Base-by-base conservation (phyloP, 352 stramenopile species). In the Phytophthora litchii region DNA sequence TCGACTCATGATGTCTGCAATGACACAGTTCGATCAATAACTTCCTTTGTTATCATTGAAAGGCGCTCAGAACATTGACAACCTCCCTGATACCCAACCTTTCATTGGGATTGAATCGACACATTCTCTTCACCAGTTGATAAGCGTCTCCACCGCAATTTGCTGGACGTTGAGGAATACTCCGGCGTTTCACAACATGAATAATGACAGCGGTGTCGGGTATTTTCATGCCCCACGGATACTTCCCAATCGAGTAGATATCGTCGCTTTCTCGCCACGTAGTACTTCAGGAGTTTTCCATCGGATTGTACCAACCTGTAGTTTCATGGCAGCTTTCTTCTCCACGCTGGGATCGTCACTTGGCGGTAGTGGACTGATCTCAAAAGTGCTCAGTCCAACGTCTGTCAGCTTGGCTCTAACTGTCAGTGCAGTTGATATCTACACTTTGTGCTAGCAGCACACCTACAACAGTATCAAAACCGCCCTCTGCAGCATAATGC, bases 321-420 rank as follows among this genome's bases (percentile, higher is more conserved):
- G 17, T 13, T 7, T n/a, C 12, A 25, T 38, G 1, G n/a, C 3
- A 4, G 6, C 31, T 6, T 2, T 41, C 11, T 32, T 11, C 14
- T 49, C 27, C 12, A 14, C 3, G 11, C 59, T 50, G 0, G 37
- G 40, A 16, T 69, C 41, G 23, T 46, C 16, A 34, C 23, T 16
- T 35, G 5, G 10, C 32, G 2, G 16, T 9, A 12, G 20, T 20
- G 0, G 12, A 4, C 12, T 29, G 1, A 34, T 32, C 5, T 37
- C 36, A 12, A 47, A 14, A 3, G 31, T 37, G 34, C 48, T 70
- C 11, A 65, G 25, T 3, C 61, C 61, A 23, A 70, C 65, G 44
- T 70, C 61, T 2, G 47, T 65, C 3, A 70, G 14, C 35, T 65
- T 70, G 2, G 61, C 54, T 2, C 14, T 27, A 4, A n/a, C 54